Evolutionary conservation across 148 eudicot species (phyloP).

Genomic region (Fallopia convolvulus): DNA sequence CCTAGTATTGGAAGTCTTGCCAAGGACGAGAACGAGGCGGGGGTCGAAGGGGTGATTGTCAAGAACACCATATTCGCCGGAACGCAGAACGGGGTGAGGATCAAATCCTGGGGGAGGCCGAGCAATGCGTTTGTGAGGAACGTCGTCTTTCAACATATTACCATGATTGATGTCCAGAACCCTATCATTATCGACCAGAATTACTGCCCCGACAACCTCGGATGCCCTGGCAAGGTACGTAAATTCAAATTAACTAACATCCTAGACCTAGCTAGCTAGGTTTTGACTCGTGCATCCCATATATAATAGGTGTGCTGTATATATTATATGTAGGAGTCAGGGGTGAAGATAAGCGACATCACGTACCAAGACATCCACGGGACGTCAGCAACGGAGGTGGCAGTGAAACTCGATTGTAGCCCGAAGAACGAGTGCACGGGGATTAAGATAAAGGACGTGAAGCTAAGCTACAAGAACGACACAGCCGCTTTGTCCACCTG

Average conservation of each 20-base stretch:
- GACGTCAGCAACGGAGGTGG: slow-evolving; percentile 27
- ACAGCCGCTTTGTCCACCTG: slow-evolving; percentile 15
- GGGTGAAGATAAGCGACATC: slow-evolving; percentile 24
- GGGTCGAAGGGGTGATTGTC: slow-evolving; percentile 16
- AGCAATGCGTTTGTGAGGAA: slow-evolving; percentile 15
- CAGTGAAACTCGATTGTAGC: slow-evolving; percentile 20
- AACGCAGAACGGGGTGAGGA: slow-evolving; percentile 20
- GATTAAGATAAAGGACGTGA: slow-evolving; percentile 18
- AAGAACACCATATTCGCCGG: slow-evolving; percentile 4
- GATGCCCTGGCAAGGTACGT: slow-evolving; percentile 17
- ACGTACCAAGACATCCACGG: slow-evolving; percentile 40
- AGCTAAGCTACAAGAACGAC: slow-evolving; percentile 14
- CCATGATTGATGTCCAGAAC: slow-evolving; percentile 16
- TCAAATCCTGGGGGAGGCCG: slow-evolving; percentile 21
- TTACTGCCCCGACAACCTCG: slow-evolving; percentile 17
- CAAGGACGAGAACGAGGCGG: slow-evolving; percentile 11
- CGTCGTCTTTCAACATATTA: slow-evolving; percentile 14
- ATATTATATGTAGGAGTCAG: slow-evolving; percentile 17
- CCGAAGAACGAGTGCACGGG: slow-evolving; percentile 13
- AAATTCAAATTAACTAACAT: not conserved
- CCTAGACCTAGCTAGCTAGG: too few species aligned
- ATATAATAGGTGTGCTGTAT: not conserved
- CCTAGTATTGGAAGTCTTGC: slow-evolving; percentile 20
- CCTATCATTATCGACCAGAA: slow-evolving; percentile 21
- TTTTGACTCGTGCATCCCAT: too few species aligned